These are phyloP conservation scores for Ceratobasidium theobromae DNA, from an alignment of 1,284 basidiomycete species.

Conservation along the genomic window DNA sequence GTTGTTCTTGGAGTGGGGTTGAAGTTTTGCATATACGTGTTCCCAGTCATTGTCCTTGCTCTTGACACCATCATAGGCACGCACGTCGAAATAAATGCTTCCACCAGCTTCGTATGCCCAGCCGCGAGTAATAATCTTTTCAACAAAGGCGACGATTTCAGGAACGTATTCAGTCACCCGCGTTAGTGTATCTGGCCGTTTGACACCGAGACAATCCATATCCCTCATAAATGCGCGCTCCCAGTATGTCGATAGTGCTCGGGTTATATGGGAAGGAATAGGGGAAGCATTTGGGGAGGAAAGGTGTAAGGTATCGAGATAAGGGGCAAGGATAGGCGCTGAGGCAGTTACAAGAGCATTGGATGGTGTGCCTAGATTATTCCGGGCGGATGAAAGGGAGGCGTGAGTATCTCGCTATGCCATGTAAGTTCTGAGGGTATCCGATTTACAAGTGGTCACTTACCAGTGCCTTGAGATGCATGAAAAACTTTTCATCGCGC, in stretches of 20 bases:
- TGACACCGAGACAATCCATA: slow-evolving; percentile 86
- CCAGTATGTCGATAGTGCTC: slow-evolving; percentile 85
- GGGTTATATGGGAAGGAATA: slow-evolving; percentile 85
- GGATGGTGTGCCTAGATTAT: slow-evolving; percentile 46
- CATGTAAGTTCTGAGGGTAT: slow-evolving; percentile 41
- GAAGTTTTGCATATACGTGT: slow-evolving; percentile 89
- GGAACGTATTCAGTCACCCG: slow-evolving; percentile 97
- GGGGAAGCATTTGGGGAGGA: slow-evolving; percentile 74
- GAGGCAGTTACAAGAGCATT: slow-evolving; percentile 69
- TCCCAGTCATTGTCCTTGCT: slow-evolving; percentile 52
- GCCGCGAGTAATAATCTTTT: slow-evolving; percentile 84
- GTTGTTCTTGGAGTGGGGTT: slow-evolving; percentile 95
- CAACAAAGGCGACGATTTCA: slow-evolving; percentile 89
- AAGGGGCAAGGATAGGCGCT: slow-evolving; percentile 71
- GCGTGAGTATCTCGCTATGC: slow-evolving; percentile 43
- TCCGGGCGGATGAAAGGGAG: slow-evolving; percentile 40
- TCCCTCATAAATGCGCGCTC: slow-evolving; percentile 90
- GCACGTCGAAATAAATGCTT: slow-evolving; percentile 94
- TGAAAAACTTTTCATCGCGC: slow-evolving; percentile 87
- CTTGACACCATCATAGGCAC: slow-evolving; percentile 74
- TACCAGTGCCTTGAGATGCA: slow-evolving; percentile 78
- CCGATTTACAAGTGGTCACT: slow-evolving; percentile 40
- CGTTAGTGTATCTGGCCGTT: slow-evolving; percentile 87
- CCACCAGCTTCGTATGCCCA: slow-evolving; percentile 87
- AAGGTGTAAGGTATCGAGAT: slow-evolving; percentile 55